Percentiles rank a stretch among this genome's conserved stretches.
Evolutionary conservation across 345 rosid genomes (phyloP).

Genomic region (Rhodamnia argentea): DNA sequence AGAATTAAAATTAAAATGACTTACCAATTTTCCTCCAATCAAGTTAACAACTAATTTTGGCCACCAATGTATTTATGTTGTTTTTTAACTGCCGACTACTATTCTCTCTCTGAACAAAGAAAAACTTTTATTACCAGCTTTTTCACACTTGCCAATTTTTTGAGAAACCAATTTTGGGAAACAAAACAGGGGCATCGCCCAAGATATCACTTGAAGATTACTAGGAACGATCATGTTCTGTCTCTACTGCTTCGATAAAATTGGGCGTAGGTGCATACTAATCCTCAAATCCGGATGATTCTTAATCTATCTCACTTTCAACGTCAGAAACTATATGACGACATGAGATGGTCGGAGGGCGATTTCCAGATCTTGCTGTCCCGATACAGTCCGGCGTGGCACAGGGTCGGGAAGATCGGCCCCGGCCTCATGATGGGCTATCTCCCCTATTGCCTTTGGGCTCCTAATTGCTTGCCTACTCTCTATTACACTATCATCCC

Average conservation of each 20-base stretch:
- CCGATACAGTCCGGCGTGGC: slow-evolving; percentile 44
- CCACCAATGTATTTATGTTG: too few species aligned
- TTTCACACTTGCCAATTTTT: background rate
- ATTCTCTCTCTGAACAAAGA: background rate
- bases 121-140: background rate
- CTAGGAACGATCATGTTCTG: background rate
- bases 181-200: background rate
- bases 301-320: background rate
- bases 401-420: slow-evolving; percentile 42
- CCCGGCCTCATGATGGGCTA: slow-evolving; percentile 40
- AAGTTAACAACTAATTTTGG: background rate
- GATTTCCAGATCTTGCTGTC: slow-evolving; percentile 56
- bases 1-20: background rate
- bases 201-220: background rate
- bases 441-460: slow-evolving; percentile 41
- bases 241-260: background rate
- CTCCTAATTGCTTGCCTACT: slow-evolving; percentile 38
- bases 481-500: slow-evolving; percentile 42
- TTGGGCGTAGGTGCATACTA: background rate
- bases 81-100: background rate
- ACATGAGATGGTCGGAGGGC: slow-evolving; percentile 85
- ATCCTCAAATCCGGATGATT: background rate
- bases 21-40: background rate
- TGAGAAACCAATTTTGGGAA: too few species aligned
- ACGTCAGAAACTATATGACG: slow-evolving; percentile 28